phyloP scores from a whole-genome alignment of 2,329 filamentous ascomycete genomes.

The Pestalotiopsis sp. region DNA sequence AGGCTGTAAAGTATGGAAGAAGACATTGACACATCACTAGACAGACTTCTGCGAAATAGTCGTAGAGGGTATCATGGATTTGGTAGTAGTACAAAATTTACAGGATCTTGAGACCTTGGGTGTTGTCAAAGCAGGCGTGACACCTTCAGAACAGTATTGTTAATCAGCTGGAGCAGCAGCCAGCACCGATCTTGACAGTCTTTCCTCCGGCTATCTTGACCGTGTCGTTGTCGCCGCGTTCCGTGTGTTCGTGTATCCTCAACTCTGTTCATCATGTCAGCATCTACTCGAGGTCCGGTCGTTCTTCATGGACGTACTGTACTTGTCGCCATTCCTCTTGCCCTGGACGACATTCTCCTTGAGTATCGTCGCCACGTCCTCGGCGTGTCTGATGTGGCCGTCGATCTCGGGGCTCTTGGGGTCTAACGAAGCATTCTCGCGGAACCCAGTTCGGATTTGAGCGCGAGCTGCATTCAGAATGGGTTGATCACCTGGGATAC shows the following conservation, averaged over 20 bases:
- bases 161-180: slow-evolving; percentile 26
- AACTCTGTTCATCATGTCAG: slow-evolving; percentile 58
- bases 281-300: background rate
- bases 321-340: slow-evolving; percentile 53
- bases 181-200: slow-evolving; percentile 26
- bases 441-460: slow-evolving; percentile 76
- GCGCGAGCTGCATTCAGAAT: slow-evolving; percentile 71
- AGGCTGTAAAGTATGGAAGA: background rate
- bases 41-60: background rate
- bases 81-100: background rate
- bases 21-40: background rate
- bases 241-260: slow-evolving; percentile 87
- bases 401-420: slow-evolving; percentile 59
- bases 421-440: slow-evolving; percentile 62
- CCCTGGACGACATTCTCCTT: slow-evolving; percentile 90
- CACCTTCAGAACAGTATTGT: background rate
- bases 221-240: slow-evolving; percentile 90
- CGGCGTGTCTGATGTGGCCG: slow-evolving; percentile 74
- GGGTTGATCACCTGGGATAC: slow-evolving; percentile 64
- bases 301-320: slow-evolving; percentile 53
- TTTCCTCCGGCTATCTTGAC: slow-evolving; percentile 65
- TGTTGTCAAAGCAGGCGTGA: too few relatives aligned
- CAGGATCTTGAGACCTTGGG: background rate
- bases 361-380: slow-evolving; percentile 80
- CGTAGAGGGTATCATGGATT: background rate